Evolutionary conservation across 208 protist genomes (phyloP), one percentile per base, ranked within the genome.

Genomic region (Angomonas ambiguus): DNA sequence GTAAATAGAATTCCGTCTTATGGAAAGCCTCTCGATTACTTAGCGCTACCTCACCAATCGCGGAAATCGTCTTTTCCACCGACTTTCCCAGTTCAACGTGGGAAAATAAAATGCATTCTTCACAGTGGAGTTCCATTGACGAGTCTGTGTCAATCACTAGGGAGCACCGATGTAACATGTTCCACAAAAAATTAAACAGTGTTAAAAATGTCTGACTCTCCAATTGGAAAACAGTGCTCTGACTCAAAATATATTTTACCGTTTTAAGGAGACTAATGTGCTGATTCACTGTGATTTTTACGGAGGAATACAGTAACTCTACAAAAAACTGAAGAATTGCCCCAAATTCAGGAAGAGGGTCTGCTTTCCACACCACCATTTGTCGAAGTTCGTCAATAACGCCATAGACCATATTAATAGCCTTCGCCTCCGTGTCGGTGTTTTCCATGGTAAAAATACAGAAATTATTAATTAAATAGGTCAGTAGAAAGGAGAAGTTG

Each of bases 121-220:
- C 56, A 30, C 56, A 62, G 56, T 62, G 56, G 25, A 41, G 33
- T 2, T 42, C 20, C 18, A 31, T 38, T 2, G 56, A 38, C 1
- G 30, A n/a, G 2, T 24, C 18, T 22, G 24, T 3, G n/a, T 62
- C 56, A 1, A 42, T 22, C 2, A 35, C 33, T 30, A 8, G 10
- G 30, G 56, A 22, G 24, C 56, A 62, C 5, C 56, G 24, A 22
- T 62, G 6, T 8, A 62, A 18, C 10, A 62, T 2, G 24, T 62
- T 62, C 56, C 56, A 62, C 6, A 62, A n/a, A 42, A 62, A 45
- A 42, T 62, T 62, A 62, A 62, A 62, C 2, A 33, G 6, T 2
- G 10, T 20, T 5, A 62, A 30, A 8, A 42, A 45, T 1, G 18
- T 35, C 16, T 62, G 45, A 24, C 16, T 24, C 4, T 53, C 45